These are phyloP conservation scores for Biscutella laevigata DNA, from an alignment of 441 rosid species.

Conservation along the genomic window DNA sequence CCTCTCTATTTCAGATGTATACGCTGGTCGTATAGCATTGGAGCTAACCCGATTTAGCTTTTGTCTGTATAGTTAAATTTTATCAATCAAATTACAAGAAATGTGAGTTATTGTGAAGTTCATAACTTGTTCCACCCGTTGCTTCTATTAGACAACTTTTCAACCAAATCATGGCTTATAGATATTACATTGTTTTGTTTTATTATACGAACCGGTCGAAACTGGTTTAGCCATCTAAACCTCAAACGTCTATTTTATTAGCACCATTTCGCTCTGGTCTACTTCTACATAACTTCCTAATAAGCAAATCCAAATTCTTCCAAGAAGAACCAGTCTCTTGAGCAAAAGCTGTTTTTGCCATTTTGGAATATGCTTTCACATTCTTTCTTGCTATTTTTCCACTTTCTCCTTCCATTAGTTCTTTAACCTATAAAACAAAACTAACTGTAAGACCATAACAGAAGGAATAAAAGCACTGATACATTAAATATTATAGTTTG, in stretches of 20 bases:
- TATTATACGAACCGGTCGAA: not conserved
- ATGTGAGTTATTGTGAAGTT: too few species aligned
- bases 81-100: too few species aligned
- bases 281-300: conserved; percentile 25
- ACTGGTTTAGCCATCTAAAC: not conserved
- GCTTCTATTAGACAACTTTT: not conserved
- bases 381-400: conserved; percentile 37
- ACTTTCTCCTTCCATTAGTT: conserved; percentile 56
- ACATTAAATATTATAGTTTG: not conserved
- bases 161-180: not conserved
- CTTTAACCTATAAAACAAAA: conserved; percentile 26
- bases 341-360: conserved; percentile 43
- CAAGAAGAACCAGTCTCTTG: conserved; percentile 55
- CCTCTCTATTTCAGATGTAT: too few species aligned
- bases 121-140: not conserved
- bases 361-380: conserved; percentile 29
- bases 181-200: not conserved
- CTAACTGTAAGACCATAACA: not conserved
- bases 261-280: not conserved
- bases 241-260: not conserved
- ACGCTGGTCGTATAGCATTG: too few species aligned
- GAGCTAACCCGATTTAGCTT: too few species aligned
- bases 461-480: not conserved
- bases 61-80: too few species aligned
- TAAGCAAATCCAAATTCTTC: conserved; percentile 35